Percentiles rank a stretch among this genome's conserved stretches.
phyloP scores from a whole-genome alignment of 805 yeast species.

The Candida orba region DNA sequence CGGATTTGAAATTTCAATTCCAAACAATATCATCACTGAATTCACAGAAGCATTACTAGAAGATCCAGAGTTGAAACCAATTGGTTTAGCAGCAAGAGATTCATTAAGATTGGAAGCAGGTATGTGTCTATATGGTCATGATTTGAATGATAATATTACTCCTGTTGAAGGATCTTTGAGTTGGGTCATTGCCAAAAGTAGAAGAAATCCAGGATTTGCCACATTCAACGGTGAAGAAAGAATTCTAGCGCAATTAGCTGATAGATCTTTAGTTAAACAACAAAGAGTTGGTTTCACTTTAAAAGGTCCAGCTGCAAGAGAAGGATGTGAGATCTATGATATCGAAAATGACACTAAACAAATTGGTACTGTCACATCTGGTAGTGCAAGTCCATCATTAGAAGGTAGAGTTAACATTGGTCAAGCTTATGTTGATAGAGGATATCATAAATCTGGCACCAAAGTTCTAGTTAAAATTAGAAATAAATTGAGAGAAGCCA shows the following conservation, averaged over 20 bases:
- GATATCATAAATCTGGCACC: slow-evolving; percentile 67
- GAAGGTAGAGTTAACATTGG: slow-evolving; percentile 74
- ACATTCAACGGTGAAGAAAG: slow-evolving; percentile 71
- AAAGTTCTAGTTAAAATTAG: slow-evolving; percentile 69
- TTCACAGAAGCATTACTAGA: slow-evolving; percentile 55
- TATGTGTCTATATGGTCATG: slow-evolving; percentile 95
- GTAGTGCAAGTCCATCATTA: slow-evolving; percentile 60
- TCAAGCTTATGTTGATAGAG: slow-evolving; percentile 79
- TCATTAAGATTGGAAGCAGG: slow-evolving; percentile 95
- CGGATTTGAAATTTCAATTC: slow-evolving; percentile 88
- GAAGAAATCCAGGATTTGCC: slow-evolving; percentile 42
- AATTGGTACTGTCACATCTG: slow-evolving; percentile 50
- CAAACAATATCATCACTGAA: slow-evolving; percentile 47
- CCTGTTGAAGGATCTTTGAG: slow-evolving; percentile 86
- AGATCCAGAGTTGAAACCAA: slow-evolving; percentile 60
- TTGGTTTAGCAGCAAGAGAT: slow-evolving; percentile 98
- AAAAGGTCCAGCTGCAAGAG: slow-evolving; percentile 91
- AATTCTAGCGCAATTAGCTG: slow-evolving; percentile 63
- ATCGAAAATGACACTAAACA: slow-evolving; percentile 46
- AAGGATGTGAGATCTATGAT: slow-evolving; percentile 55
- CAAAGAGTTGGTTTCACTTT: slow-evolving; percentile 68
- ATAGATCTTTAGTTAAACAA: slow-evolving; percentile 47
- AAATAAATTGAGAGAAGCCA: slow-evolving; percentile 73
- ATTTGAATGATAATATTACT: slow-evolving; percentile 67
- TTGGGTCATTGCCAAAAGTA: slow-evolving; percentile 82